Conservation (phyloP, 148 eudicot species). For the Amaranthus palmeri region DNA sequence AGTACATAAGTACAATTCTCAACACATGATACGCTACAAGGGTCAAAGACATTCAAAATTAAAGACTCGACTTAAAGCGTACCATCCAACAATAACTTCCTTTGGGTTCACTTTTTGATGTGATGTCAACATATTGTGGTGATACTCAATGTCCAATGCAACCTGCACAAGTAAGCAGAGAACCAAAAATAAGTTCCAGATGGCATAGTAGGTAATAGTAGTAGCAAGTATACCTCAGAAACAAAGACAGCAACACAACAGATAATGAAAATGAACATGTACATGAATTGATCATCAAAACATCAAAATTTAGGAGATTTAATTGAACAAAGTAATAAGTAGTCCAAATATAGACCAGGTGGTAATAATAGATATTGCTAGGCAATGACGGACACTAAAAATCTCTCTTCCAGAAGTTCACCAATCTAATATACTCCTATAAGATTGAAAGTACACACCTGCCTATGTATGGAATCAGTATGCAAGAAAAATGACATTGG, state of each 20-base stretch:
- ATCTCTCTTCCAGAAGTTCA: slow-evolving; percentile 23
- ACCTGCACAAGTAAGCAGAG: slow-evolving; percentile 40
- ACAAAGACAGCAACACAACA: too few species aligned
- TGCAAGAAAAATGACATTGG: not conserved
- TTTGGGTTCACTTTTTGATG: slow-evolving; percentile 96
- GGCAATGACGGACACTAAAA: slow-evolving; percentile 24
- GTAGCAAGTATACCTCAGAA: not conserved
- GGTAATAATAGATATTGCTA: slow-evolving; percentile 14
- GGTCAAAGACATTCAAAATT: too few species aligned
- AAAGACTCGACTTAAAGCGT: slow-evolving; percentile 18
- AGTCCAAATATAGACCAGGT: slow-evolving; percentile 25
- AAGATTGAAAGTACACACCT: slow-evolving; percentile 16
- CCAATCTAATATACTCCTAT: slow-evolving; percentile 18
- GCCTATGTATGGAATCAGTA: slow-evolving; percentile 22
- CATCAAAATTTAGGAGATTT: not conserved
- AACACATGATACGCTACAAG: too few species aligned
- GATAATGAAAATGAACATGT: not conserved
- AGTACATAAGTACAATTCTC: too few species aligned
- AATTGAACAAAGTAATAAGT: not conserved
- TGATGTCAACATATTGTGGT: slow-evolving; percentile 82
- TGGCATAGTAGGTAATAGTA: not conserved
- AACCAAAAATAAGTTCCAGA: not conserved
- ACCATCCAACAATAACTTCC: slow-evolving; percentile 99
- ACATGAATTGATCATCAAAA: not conserved
- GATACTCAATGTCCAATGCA: slow-evolving; percentile 94